Conservation (phyloP, 2,329 filamentous ascomycete species). For the Colletotrichum musicola region DNA sequence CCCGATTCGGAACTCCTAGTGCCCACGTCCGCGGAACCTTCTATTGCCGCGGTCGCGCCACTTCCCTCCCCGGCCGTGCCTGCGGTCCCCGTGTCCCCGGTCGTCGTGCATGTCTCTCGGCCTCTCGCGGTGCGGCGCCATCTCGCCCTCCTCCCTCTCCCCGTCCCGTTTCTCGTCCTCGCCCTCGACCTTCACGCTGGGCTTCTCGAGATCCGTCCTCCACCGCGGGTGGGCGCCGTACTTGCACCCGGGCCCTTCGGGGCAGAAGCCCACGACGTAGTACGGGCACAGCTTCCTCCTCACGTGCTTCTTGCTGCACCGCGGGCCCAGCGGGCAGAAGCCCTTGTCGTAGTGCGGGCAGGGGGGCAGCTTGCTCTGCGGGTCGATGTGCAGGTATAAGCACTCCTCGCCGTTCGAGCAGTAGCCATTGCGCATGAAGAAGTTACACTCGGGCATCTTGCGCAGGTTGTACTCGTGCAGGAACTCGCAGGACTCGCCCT, state of each 20-base stretch:
- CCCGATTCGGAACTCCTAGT: slow-evolving; percentile 44
- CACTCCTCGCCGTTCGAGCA: slow-evolving; percentile 98
- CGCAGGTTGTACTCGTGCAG: slow-evolving; percentile 98
- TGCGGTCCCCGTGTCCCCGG: slow-evolving; percentile 49
- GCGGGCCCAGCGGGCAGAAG: slow-evolving; percentile 91
- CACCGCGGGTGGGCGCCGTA: slow-evolving; percentile 87
- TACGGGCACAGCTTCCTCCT: slow-evolving; percentile 83
- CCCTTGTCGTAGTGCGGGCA: slow-evolving; percentile 95
- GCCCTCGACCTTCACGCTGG: slow-evolving; percentile 75
- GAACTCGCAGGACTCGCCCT: slow-evolving; percentile 96
- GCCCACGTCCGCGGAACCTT: slow-evolving; percentile 50
- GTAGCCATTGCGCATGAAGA: slow-evolving; percentile 92
- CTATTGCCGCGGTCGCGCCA: slow-evolving; percentile 47
- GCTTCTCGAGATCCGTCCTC: slow-evolving; percentile 81
- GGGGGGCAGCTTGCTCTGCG: slow-evolving; percentile 80
- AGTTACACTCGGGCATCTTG: slow-evolving; percentile 98
- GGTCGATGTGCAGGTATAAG: slow-evolving; percentile 90
- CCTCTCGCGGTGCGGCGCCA: slow-evolving; percentile 46
- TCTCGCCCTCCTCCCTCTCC: slow-evolving; percentile 60
- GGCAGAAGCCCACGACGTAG: slow-evolving; percentile 95
- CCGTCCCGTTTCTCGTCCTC: slow-evolving; percentile 69
- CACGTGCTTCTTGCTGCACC: slow-evolving; percentile 90
- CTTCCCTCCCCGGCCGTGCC: slow-evolving; percentile 46
- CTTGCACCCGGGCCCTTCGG: slow-evolving; percentile 80
- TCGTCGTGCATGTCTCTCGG: slow-evolving; percentile 54